phyloP scores from a whole-genome alignment of 1,284 basidiomycete species.

The Puccinia triticina region DNA sequence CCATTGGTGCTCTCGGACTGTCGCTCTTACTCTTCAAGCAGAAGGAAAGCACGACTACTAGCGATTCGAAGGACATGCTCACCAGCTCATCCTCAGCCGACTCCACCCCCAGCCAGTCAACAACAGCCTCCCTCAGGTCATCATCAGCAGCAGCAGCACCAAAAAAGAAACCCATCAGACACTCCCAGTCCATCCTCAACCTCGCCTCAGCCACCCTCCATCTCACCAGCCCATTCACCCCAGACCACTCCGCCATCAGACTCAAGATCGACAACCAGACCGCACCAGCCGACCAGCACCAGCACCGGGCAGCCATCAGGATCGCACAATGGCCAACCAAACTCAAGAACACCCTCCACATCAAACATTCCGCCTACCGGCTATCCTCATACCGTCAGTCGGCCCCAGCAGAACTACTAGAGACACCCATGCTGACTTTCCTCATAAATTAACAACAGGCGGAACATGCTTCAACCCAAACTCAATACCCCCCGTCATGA shows the following conservation, averaged over 20 bases:
- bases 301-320: constrained; percentile 10
- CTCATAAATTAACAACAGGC: not conserved
- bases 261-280: constrained; percentile 16
- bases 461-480: constrained; percentile 27
- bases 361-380: not conserved
- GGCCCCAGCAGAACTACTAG: no score
- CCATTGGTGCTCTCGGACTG: no score
- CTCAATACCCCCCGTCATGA: constrained; percentile 23
- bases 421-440: not conserved
- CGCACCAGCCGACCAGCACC: not conserved
- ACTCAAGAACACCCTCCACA: not conserved
- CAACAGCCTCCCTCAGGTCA: not conserved
- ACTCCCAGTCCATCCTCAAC: constrained; percentile 10
- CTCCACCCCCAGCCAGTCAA: no score
- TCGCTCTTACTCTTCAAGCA: no score
- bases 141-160: not conserved
- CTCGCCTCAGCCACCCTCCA: constrained; percentile 17
- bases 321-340: constrained; percentile 10
- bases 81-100: not conserved
- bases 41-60: no score
- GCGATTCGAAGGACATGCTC: no score
- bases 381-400: constrained; percentile 24
- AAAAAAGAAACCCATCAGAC: not conserved
- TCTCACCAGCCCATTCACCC: constrained; percentile 3
- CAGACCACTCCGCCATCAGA: not conserved